A percentile compares a stretch with the other conserved stretches of the same genome.
Conservation (phyloP, 1,139 yeast genomes). For the Blastobotrys elegans region DNA sequence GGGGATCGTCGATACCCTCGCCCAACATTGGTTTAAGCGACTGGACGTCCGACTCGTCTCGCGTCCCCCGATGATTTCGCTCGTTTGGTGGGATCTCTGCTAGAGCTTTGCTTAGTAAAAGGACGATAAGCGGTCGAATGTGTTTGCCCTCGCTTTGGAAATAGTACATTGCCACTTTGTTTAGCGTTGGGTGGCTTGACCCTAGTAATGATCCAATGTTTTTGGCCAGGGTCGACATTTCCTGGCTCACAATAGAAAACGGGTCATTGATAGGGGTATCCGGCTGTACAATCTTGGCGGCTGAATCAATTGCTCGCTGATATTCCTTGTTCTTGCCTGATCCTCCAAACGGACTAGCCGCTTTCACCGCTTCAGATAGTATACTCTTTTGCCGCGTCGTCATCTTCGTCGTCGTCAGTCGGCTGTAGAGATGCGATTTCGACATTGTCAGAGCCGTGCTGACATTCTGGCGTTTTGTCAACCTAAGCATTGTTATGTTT, state of each 20-base stretch:
- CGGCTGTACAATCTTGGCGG: slow-evolving; percentile 79
- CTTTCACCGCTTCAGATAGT: slow-evolving; percentile 26
- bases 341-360: slow-evolving; percentile 16
- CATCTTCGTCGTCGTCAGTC: not conserved
- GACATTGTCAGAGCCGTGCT: too few species aligned
- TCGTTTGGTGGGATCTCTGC: slow-evolving; percentile 68
- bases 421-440: too few species aligned
- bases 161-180: slow-evolving; percentile 85
- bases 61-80: slow-evolving; percentile 47
- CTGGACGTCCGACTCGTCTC: slow-evolving; percentile 33
- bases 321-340: slow-evolving; percentile 17
- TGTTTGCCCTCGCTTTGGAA: slow-evolving; percentile 96
- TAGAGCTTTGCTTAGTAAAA: slow-evolving; percentile 76
- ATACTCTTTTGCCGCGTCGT: slow-evolving; percentile 21
- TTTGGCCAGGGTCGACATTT: slow-evolving; percentile 84
- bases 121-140: slow-evolving; percentile 84
- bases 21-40: slow-evolving; percentile 27
- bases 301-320: slow-evolving; percentile 65
- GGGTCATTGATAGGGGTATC: slow-evolving; percentile 63
- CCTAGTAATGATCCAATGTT: slow-evolving; percentile 85
- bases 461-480: not conserved
- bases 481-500: not conserved
- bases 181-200: slow-evolving; percentile 87
- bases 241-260: slow-evolving; percentile 85
- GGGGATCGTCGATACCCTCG: slow-evolving; percentile 36